Evolutionary conservation across 345 rosid species (phyloP), one percentile per base, ranked within the genome.

Genomic region (Corchorus olitorius): DNA sequence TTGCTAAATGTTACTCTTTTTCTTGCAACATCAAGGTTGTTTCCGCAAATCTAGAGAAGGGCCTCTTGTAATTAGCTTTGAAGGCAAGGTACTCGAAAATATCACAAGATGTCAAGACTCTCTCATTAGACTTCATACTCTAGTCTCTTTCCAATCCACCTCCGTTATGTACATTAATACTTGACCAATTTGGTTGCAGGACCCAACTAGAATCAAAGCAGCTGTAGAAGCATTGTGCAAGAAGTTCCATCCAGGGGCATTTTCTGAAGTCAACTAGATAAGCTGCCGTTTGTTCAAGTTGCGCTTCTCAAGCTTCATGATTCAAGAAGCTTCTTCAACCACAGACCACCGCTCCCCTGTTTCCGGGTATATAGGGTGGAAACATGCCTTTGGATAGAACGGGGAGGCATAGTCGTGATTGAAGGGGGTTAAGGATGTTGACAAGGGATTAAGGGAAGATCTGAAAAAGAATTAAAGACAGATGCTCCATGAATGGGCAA

Each of bases 1-100:
- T 48, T 60, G 46, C 78, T 77, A 50, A 83, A 77, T 50, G 15
- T 53, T 68, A n/a, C 80, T 75, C 62, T 78, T 56, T 60, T 22
- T 78, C 62, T 27, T 80, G 63, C 65, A 22, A 73, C 15, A 12
- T 77, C 22, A 78, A 96, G 99, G 90, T 33, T 90, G 91, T 75
- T 84, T 89, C 83, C 93, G 94, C 71, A 78, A 88, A 88, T 93
- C 98, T 64, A 87, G 97, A 80, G 75, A 77, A 43, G 97, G 90
- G 71, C 86, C 93, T 65, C 89, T 92, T 1, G 49, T 89, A 54
- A 81, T 96, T 58, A 80, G 80, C 74, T 82, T 96, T 45, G 81
- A 89, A 76, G 97, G 97, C 81, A 93, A 93, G 98, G 99, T 96
- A 88, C 70, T 19, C 49, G 65, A 80, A 35, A 50, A 48, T 67